Evolutionary conservation across 78 protist genomes (phyloP).

Genomic region (Planoprotostelium fungivorum): DNA sequence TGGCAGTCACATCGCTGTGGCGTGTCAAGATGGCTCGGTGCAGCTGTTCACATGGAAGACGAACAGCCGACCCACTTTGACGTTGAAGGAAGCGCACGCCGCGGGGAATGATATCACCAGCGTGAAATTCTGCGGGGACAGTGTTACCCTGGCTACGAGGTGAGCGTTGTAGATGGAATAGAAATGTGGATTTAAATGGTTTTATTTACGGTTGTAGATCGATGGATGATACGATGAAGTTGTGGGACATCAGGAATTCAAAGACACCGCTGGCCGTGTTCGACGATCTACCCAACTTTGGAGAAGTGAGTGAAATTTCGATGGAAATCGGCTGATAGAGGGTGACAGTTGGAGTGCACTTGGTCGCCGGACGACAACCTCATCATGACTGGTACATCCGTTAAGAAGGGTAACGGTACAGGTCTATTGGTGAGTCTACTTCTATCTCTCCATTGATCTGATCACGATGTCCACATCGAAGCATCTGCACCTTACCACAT

Average conservation of each 20-base stretch:
- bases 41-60: not conserved
- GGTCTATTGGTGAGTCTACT: slow-evolving; percentile 25
- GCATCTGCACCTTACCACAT: too few species aligned
- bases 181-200: not conserved
- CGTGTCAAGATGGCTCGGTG: slow-evolving; percentile 30
- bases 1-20: slow-evolving; percentile 41
- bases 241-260: slow-evolving; percentile 62
- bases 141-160: slow-evolving; percentile 15
- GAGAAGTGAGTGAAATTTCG: not conserved
- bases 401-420: slow-evolving; percentile 8
- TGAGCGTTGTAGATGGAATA: not conserved
- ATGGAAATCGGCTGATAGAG: not conserved
- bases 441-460: too few species aligned
- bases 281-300: slow-evolving; percentile 11
- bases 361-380: slow-evolving; percentile 54
- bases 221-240: slow-evolving; percentile 50
- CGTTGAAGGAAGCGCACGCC: slow-evolving; percentile 41
- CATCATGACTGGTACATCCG: slow-evolving; percentile 61
- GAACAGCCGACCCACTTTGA: not conserved
- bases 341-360: slow-evolving; percentile 13
- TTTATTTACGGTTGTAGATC: too few species aligned
- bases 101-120: slow-evolving; percentile 4
- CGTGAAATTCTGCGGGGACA: slow-evolving; percentile 33
- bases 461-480: too few species aligned
- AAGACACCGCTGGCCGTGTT: slow-evolving; percentile 9